These are phyloP conservation scores for Micromonas commoda DNA, from an alignment of 139 green algal species.

Conservation along the genomic window DNA sequence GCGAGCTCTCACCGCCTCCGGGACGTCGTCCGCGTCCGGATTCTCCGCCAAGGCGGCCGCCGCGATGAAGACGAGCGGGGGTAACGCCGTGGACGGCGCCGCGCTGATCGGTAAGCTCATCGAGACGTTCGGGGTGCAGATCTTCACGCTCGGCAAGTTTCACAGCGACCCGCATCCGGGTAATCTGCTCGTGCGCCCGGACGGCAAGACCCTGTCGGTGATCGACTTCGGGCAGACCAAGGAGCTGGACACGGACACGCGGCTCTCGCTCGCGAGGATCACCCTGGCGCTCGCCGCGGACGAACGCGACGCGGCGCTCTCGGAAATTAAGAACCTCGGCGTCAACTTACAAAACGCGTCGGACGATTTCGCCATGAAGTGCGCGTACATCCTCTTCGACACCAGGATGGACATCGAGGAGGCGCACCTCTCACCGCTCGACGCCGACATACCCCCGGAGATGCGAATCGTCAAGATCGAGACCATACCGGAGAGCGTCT, in stretches of 20 bases:
- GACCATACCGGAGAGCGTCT: constrained; percentile 4
- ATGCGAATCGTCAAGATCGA: neutral
- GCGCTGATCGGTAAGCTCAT: neutral
- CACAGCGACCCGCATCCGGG: constrained; percentile 26
- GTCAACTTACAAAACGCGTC: neutral
- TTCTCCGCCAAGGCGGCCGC: neutral
- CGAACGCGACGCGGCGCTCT: neutral
- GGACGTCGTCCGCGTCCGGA: neutral
- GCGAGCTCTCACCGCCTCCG: neutral
- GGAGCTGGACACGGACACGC: neutral
- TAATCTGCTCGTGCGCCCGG: neutral
- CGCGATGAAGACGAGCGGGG: neutral
- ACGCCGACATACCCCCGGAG: constrained; percentile 4
- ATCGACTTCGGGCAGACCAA: constrained; percentile 26
- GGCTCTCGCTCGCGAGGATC: neutral
- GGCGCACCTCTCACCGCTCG: constrained; percentile 15
- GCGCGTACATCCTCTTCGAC: constrained; percentile 28
- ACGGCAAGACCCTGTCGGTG: neutral
- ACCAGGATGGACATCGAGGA: constrained; percentile 30
- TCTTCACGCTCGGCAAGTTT: constrained; percentile 21
- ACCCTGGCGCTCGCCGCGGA: neutral
- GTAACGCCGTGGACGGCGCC: neutral
- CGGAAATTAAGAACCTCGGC: neutral
- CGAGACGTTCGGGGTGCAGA: constrained; percentile 6
- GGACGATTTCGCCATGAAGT: neutral